These are phyloP conservation scores for Ganoderma resinaceum DNA, from an alignment of 1,284 basidiomycete genomes.

Conservation along the genomic window DNA sequence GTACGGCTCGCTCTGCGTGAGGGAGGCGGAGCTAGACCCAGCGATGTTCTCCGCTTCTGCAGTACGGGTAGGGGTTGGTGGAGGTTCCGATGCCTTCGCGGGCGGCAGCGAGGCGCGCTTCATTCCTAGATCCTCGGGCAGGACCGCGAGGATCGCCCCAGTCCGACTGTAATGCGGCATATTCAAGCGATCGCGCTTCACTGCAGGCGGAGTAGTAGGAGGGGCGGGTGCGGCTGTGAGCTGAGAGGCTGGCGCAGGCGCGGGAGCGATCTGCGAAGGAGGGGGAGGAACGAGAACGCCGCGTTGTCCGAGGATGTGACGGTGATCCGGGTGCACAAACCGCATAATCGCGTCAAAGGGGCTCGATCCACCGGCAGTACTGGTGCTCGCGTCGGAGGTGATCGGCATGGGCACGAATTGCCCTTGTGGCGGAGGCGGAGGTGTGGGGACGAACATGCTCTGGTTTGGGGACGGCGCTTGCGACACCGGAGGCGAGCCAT, in stretches of 20 bases:
- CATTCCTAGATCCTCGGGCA: not conserved
- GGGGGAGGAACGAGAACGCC: not conserved
- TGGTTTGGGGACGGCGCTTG: not conserved
- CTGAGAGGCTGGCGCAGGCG: not conserved
- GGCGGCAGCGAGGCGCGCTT: not conserved
- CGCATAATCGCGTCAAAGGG: not conserved
- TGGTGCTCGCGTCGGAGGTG: too few relatives aligned
- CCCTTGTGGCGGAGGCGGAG: not conserved
- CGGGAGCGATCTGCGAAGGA: not conserved
- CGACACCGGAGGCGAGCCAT: not conserved
- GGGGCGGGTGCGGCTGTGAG: too few relatives aligned
- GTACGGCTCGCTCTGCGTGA: not conserved
- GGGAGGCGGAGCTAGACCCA: not conserved
- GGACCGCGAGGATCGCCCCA: slow-evolving; percentile 16
- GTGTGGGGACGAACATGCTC: not conserved
- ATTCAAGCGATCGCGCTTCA: not conserved
- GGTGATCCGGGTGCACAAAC: slow-evolving; percentile 25
- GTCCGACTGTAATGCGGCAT: slow-evolving; percentile 23
- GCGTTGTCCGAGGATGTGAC: slow-evolving; percentile 4
- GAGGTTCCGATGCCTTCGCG: not conserved
- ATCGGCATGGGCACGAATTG: not conserved
- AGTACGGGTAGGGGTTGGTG: not conserved
- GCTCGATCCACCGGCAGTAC: too few relatives aligned
- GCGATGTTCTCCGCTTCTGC: not conserved
- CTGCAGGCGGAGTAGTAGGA: not conserved